A percentile compares a stretch with the other conserved stretches of the same genome.
Conservation (phyloP, 257 asterid species). For the Penstemon davidsonii region DNA sequence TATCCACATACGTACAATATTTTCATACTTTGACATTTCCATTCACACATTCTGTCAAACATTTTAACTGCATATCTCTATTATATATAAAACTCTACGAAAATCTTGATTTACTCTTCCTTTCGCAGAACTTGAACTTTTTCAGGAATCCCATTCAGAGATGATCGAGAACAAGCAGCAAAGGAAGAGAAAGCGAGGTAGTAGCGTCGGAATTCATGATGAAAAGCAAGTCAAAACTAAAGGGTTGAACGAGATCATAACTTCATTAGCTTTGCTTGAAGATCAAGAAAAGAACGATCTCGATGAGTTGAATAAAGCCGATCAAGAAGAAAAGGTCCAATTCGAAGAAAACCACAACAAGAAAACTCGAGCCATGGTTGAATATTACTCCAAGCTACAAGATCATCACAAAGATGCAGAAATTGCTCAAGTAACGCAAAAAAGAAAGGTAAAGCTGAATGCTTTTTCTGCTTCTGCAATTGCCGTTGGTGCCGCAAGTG, state of each 20-base stretch:
- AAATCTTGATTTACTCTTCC: background rate
- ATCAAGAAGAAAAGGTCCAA: slow-evolving; percentile 47
- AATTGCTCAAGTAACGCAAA: slow-evolving; percentile 42
- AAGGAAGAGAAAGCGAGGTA: slow-evolving; percentile 38
- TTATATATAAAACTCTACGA: slow-evolving; percentile 9
- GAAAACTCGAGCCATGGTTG: slow-evolving; percentile 54
- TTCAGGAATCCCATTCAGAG: slow-evolving; percentile 7
- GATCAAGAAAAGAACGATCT: slow-evolving; percentile 70
- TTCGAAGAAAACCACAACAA: slow-evolving; percentile 52
- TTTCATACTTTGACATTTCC: background rate
- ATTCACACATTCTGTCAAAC: slow-evolving; percentile 50
- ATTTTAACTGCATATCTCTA: slow-evolving; percentile 29
- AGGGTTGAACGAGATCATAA: slow-evolving; percentile 73
- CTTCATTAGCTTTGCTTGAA: slow-evolving; percentile 70
- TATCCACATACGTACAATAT: background rate
- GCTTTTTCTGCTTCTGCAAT: slow-evolving; percentile 42
- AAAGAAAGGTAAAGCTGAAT: slow-evolving; percentile 47
- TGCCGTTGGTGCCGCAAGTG: slow-evolving; percentile 32
- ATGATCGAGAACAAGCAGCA: slow-evolving; percentile 50
- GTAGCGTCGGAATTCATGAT: background rate
- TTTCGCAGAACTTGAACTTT: background rate
- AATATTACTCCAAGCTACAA: slow-evolving; percentile 53
- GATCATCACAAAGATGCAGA: slow-evolving; percentile 42
- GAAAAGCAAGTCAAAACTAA: slow-evolving; percentile 66
- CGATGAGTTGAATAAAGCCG: slow-evolving; percentile 39